phyloP scores from a whole-genome alignment of 768 basidiomycete species.

The Hygrophoropsis aurantiaca region DNA sequence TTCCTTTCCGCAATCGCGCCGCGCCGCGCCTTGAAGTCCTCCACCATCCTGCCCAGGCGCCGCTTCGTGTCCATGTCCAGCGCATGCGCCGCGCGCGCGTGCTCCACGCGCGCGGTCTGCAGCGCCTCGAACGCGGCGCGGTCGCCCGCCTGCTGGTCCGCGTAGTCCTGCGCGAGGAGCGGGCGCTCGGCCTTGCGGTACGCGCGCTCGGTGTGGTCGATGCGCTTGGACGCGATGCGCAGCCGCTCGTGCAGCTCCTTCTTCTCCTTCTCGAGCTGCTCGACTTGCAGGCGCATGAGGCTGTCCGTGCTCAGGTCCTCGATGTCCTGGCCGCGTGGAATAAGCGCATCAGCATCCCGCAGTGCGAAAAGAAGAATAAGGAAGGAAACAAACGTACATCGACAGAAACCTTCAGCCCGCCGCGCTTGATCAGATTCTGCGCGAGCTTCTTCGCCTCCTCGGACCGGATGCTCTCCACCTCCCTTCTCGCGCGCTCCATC shows the following conservation, averaged over 20 bases:
- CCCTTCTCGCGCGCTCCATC: constrained; percentile 73
- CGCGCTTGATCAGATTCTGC: constrained; percentile 77
- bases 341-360: not conserved
- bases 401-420: constrained; percentile 69
- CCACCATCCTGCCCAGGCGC: constrained; percentile 69
- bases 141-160: constrained; percentile 79
- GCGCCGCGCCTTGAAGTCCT: constrained; percentile 60
- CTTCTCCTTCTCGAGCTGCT: constrained; percentile 97
- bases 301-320: constrained; percentile 83
- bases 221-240: constrained; percentile 80
- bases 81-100: constrained; percentile 55
- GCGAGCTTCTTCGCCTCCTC: constrained; percentile 89
- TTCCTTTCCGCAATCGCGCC: constrained; percentile 56
- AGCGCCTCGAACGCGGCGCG: constrained; percentile 62
- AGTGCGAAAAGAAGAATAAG: constrained; percentile 10
- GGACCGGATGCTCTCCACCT: constrained; percentile 56
- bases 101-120: constrained; percentile 57
- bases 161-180: constrained; percentile 83
- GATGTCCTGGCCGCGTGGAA: constrained; percentile 74
- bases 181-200: constrained; percentile 92
- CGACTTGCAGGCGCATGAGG: constrained; percentile 87
- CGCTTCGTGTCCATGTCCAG: constrained; percentile 73
- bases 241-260: constrained; percentile 79
- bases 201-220: constrained; percentile 95
- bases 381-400: constrained; percentile 47